Conservation (phyloP, 352 stramenopile genomes). For the Globisporangium nunn region DNA sequence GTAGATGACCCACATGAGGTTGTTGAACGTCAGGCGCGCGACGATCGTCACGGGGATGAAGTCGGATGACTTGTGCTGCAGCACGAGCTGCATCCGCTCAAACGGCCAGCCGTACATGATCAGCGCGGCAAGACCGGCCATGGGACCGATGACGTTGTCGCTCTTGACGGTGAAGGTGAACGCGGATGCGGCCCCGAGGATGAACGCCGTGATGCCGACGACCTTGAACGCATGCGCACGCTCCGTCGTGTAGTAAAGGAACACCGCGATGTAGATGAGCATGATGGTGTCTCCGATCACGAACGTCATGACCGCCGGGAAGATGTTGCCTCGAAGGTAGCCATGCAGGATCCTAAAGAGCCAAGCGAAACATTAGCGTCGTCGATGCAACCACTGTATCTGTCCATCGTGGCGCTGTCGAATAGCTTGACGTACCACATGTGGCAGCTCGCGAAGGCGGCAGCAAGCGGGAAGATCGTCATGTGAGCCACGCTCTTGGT, state of each 20-base stretch:
- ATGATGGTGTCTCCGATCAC: constrained; percentile 18
- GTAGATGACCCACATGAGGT: too few species aligned
- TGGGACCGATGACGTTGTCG: not conserved
- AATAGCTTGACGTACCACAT: constrained; percentile 21
- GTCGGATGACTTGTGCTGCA: too few species aligned
- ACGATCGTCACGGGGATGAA: too few species aligned
- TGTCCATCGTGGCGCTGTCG: too few species aligned
- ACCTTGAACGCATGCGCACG: too few species aligned
- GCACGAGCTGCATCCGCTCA: too few species aligned
- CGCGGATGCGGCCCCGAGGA: not conserved
- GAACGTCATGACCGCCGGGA: constrained; percentile 35
- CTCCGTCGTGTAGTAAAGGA: too few species aligned
- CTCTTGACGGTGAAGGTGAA: not conserved
- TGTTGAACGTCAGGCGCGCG: too few species aligned
- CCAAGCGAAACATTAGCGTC: too few species aligned
- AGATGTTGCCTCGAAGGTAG: constrained; percentile 26
- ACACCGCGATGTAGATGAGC: not conserved
- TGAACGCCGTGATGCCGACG: not conserved
- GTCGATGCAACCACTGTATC: too few species aligned
- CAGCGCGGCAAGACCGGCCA: too few species aligned
- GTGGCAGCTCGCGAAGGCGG: constrained; percentile 37
- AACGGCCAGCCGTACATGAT: too few species aligned
- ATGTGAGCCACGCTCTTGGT: constrained; percentile 26
- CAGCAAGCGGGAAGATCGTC: constrained; percentile 39
- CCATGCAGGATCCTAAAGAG: constrained; percentile 16